Evolutionary conservation across 352 stramenopile genomes (phyloP).

Genomic region (Phytopythium boreale): DNA sequence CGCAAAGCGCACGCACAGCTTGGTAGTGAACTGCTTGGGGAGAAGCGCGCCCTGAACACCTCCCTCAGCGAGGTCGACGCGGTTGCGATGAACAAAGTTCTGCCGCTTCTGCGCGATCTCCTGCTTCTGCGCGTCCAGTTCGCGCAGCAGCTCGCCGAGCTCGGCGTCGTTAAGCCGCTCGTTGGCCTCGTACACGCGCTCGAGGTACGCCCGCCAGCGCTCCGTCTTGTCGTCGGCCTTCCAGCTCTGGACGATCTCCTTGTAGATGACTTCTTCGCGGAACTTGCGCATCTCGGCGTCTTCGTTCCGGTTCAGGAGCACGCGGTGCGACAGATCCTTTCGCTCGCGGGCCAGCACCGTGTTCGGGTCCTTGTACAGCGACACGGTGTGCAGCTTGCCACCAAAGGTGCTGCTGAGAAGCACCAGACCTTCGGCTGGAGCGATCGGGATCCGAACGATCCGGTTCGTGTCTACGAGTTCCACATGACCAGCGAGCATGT

Average conservation of each 20-base stretch:
- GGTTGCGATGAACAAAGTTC: constrained; percentile 51
- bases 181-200: constrained; percentile 49
- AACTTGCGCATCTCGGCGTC: constrained; percentile 59
- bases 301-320: constrained; percentile 48
- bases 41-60: constrained; percentile 48
- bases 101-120: constrained; percentile 42
- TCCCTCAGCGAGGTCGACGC: constrained; percentile 27
- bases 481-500: not conserved
- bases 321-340: constrained; percentile 50
- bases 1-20: constrained; percentile 67
- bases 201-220: constrained; percentile 56
- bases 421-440: constrained; percentile 85
- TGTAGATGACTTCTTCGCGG: constrained; percentile 73
- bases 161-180: constrained; percentile 13
- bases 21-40: constrained; percentile 75
- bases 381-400: constrained; percentile 76
- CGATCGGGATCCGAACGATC: constrained; percentile 85
- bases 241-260: constrained; percentile 58
- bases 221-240: constrained; percentile 41
- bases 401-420: constrained; percentile 82
- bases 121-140: constrained; percentile 32
- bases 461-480: constrained; percentile 51
- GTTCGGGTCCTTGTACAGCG: constrained; percentile 67
- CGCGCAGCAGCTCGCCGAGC: constrained; percentile 26
- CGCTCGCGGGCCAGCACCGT: constrained; percentile 52